Base-by-base conservation (phyloP, 495 filamentous ascomycete species). In the Penicillium samsonianum region DNA sequence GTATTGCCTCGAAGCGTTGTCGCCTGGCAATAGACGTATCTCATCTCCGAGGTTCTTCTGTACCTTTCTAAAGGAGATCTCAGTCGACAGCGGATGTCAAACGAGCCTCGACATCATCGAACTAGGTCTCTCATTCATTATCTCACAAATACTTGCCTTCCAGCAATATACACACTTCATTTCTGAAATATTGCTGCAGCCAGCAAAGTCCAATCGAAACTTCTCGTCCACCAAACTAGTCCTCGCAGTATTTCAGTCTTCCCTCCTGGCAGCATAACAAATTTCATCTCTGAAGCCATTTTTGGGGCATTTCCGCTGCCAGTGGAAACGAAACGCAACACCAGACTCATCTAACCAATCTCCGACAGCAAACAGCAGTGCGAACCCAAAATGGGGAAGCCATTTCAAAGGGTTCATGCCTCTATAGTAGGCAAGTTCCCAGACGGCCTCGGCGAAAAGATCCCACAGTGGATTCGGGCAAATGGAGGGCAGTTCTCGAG, bases 381-480 rank as follows among this genome's bases (percentile, higher is more conserved):
- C 14, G 37, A 19, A 19, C 20, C 9, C 55, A 64, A 49, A 10
- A 76, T 76, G 73, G 68, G 61, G 0, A 74, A 68, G n/a, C 50
- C 68, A 1, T 73, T 78, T 26, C 30, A 64, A 17, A 66, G 63
- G 2, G 50, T 77, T 16, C 47, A 64, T 35, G 63, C 59, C 7
- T 59, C 62, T 23, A 64, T 61, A 2, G 62, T 68, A 1, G 82
- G 81, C 6, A 73, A 78, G 5, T 77, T 84, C 42, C 70, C 62
- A 7, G 43, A 76, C 11, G 63, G 54, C 4, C 50, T 62, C 14
- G 61, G 68, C 2, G 69, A 75, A 5, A 74, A 82, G 16, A 75
- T 88, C 14, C 69, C 70, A 0, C 65, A 71, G 26, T 88, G 86
- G 87, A 71, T 88, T 16, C 66, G 70, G 14, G 50, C 54, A 5